Percentiles rank a stretch among this genome's conserved stretches.
phyloP scores from a whole-genome alignment of 2,329 filamentous ascomycete species.

The Westerdykella aurantiaca region DNA sequence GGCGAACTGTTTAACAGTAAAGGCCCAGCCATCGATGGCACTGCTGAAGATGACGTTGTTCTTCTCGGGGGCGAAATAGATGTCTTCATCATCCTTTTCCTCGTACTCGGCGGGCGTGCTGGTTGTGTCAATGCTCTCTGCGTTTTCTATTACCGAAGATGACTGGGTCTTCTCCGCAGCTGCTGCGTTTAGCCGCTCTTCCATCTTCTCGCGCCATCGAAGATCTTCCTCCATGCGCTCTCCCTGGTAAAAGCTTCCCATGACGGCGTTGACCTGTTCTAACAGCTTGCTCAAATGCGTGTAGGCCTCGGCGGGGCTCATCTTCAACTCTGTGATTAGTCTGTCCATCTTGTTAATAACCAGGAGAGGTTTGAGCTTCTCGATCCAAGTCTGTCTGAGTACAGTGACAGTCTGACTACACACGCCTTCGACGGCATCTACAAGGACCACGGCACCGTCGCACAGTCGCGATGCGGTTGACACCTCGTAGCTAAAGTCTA shows the following conservation, averaged over 20 bases:
- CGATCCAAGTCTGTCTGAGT: constrained; percentile 86
- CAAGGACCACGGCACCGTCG: constrained; percentile 87
- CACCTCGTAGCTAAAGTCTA: constrained; percentile 97
- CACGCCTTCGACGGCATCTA: constrained; percentile 95
- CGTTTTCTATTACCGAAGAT: constrained; percentile 46
- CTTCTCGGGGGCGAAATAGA: constrained; percentile 96
- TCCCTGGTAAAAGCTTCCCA: constrained; percentile 95
- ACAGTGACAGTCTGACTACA: constrained; percentile 99
- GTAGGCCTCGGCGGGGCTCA: constrained; percentile 86
- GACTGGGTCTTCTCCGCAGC: constrained; percentile 58
- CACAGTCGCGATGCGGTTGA: constrained; percentile 92
- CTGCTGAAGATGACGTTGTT: constrained; percentile 99
- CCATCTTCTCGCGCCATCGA: constrained; percentile 89
- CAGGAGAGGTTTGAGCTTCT: constrained; percentile 88
- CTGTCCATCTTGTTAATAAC: constrained; percentile 99
- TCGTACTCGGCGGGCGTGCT: constrained; percentile 60
- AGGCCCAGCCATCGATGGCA: constrained; percentile 98
- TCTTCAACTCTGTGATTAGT: constrained; percentile 86
- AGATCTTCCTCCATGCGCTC: constrained; percentile 98
- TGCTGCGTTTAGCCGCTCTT: constrained; percentile 72
- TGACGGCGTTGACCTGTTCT: constrained; percentile 94
- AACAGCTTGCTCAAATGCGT: constrained; percentile 81
- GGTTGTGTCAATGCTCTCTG: constrained; percentile 47
- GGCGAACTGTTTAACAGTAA: constrained; percentile 92
- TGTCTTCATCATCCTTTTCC: constrained; percentile 89